Conservation (phyloP, 2,329 filamentous ascomycete genomes). For the Aspergillus arachidicola region DNA sequence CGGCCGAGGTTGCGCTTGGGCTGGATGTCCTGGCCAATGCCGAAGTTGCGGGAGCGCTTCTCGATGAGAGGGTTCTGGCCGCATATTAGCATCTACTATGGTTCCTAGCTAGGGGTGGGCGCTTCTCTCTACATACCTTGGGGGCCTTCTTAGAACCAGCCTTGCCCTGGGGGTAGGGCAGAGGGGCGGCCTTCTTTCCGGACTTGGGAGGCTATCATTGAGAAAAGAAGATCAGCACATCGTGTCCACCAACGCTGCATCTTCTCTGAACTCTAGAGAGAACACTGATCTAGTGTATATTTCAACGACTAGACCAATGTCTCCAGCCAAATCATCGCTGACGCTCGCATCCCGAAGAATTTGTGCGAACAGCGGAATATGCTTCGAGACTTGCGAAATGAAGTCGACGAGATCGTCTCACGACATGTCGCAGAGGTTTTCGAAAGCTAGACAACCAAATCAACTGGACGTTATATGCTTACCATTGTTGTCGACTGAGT, state of each 20-base stretch:
- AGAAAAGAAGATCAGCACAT: conserved; percentile 96
- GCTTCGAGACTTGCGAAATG: conserved; percentile 35
- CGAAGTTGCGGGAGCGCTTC: conserved; percentile 96
- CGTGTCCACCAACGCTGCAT: conserved; percentile 72
- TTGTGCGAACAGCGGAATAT: conserved; percentile 41
- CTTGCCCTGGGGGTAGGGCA: conserved; percentile 95
- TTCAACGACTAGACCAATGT: conserved; percentile 56
- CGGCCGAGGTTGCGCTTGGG: conserved; percentile 91
- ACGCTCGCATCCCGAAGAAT: conserved; percentile 34
- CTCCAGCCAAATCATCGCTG: conserved; percentile 59
- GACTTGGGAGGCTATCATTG: conserved; percentile 99
- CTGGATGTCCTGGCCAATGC: conserved; percentile 98
- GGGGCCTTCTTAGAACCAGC: conserved; percentile 88
- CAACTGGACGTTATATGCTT: conserved; percentile 57
- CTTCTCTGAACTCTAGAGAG: conserved; percentile 95
- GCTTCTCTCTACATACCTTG: conserved; percentile 71
- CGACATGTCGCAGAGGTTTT: conserved; percentile 42
- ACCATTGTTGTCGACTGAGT: conserved; percentile 62
- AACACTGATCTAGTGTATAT: conserved; percentile 42
- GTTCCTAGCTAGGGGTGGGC: conserved; percentile 15
- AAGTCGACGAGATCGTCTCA: conserved; percentile 30
- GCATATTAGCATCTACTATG: conserved; percentile 19
- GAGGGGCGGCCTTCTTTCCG: conserved; percentile 97
- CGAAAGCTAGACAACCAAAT: conserved; percentile 37
- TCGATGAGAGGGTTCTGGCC: conserved; percentile 96